A percentile compares a stretch with the other conserved stretches of the same genome.
Evolutionary conservation across 208 protist species (phyloP).

Genomic region (Acanthamoeba lugdunensis): DNA sequence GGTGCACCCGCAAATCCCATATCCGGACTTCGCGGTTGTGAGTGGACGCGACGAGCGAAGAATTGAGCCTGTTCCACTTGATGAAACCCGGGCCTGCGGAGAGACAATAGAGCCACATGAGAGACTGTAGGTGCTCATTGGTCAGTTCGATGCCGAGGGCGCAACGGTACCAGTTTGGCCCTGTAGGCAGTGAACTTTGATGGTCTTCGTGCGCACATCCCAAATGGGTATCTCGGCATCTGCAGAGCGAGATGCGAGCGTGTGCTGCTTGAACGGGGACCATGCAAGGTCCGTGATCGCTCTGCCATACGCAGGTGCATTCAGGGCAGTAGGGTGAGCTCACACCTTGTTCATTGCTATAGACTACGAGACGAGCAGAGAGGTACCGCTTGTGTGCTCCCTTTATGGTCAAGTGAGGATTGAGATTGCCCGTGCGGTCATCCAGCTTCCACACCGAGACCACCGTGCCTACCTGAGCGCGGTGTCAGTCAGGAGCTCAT

Average conservation of each 20-base stretch:
- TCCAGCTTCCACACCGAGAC: conserved; percentile 34
- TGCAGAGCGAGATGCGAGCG: not conserved
- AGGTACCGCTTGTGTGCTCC: not conserved
- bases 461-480: not conserved
- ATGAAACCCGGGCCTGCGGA: not conserved
- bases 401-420: not conserved
- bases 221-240: not conserved
- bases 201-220: conserved; percentile 6
- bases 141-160: not conserved
- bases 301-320: not conserved
- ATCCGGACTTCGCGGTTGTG: not conserved
- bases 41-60: not conserved
- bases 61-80: conserved; percentile 49
- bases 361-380: not conserved
- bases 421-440: not conserved
- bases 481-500: no score
- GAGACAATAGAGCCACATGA: not conserved
- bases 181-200: not conserved
- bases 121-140: no score
- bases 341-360: no score
- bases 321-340: no score
- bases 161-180: not conserved
- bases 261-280: conserved; percentile 42
- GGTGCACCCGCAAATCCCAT: not conserved
- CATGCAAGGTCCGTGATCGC: conserved; percentile 1